These are phyloP conservation scores for Sporothrix mexicana DNA, from an alignment of 2,329 filamentous ascomycete genomes.

Conservation along the genomic window DNA sequence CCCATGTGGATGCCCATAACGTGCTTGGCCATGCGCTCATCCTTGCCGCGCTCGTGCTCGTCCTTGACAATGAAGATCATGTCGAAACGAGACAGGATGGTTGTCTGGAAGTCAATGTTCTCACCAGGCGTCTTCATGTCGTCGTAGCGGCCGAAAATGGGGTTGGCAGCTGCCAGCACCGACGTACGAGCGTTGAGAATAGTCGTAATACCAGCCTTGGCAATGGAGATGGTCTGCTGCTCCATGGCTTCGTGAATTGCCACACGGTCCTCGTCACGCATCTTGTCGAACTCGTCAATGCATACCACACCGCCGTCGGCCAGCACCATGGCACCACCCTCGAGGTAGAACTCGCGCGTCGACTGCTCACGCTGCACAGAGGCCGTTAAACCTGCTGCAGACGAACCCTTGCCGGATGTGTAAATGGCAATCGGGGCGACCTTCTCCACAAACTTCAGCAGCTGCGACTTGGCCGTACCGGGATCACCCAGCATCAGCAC, in stretches of 20 bases:
- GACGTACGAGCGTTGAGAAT: slow-evolving; percentile 96
- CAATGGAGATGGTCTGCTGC: slow-evolving; percentile 98
- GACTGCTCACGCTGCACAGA: slow-evolving; percentile 93
- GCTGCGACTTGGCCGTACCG: slow-evolving; percentile 95
- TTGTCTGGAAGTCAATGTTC: slow-evolving; percentile 99
- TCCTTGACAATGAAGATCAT: slow-evolving; percentile 99
- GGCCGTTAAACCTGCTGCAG: slow-evolving; percentile 93
- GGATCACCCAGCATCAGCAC: slow-evolving; percentile 95
- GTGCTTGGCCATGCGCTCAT: slow-evolving; percentile 93
- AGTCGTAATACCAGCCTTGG: slow-evolving; percentile 97
- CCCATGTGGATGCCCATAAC: slow-evolving; percentile 98
- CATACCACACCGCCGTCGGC: slow-evolving; percentile 97
- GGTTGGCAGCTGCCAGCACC: slow-evolving; percentile 93
- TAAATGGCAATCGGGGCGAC: slow-evolving; percentile 97
- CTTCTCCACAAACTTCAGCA: slow-evolving; percentile 97
- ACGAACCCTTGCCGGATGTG: slow-evolving; percentile 97
- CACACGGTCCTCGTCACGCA: slow-evolving; percentile 96
- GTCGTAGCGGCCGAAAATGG: slow-evolving; percentile 96
- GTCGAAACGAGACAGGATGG: slow-evolving; percentile 96
- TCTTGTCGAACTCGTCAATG: slow-evolving; percentile 99
- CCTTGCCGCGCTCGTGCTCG: slow-evolving; percentile 86
- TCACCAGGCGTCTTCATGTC: slow-evolving; percentile 97
- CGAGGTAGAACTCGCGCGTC: slow-evolving; percentile 95
- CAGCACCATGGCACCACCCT: slow-evolving; percentile 97
- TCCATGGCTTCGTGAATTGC: slow-evolving; percentile 99